phyloP scores from a whole-genome alignment of 495 filamentous ascomycete species.

The Penicillium flavigenum region DNA sequence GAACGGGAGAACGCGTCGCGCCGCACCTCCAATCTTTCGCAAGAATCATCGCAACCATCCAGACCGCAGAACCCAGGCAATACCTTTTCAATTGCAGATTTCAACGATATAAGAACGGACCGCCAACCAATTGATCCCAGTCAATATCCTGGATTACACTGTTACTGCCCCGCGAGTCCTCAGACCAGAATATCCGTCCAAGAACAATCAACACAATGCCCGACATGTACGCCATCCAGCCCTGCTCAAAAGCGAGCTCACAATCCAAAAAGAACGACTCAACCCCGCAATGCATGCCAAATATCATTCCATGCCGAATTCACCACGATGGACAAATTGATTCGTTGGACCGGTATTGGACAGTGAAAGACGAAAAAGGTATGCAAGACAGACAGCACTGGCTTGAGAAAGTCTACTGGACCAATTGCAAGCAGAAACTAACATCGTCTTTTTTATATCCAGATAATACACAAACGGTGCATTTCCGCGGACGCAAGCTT shows the following conservation, averaged over 20 bases:
- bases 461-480: slow-evolving; percentile 57
- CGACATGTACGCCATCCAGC: slow-evolving; percentile 45
- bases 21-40: slow-evolving; percentile 15
- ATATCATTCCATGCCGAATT: slow-evolving; percentile 83
- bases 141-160: neutral
- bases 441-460: neutral
- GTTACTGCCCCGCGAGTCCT: neutral
- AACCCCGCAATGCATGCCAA: slow-evolving; percentile 52
- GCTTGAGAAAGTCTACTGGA: neutral
- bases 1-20: slow-evolving; percentile 36
- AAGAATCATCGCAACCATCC: slow-evolving; percentile 8
- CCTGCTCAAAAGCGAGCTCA: slow-evolving; percentile 24
- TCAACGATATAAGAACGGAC: neutral
- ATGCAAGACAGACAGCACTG: neutral
- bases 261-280: slow-evolving; percentile 18
- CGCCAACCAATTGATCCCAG: neutral
- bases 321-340: slow-evolving; percentile 73
- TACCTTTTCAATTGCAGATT: neutral
- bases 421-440: slow-evolving; percentile 14
- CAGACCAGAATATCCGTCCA: neutral
- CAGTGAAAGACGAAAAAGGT: slow-evolving; percentile 44
- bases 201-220: slow-evolving; percentile 18
- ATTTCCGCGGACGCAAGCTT: slow-evolving; percentile 83
- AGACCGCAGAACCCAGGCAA: neutral
- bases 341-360: slow-evolving; percentile 70